These are phyloP conservation scores for Spizellomyces punctatus DNA, from an alignment of 192 early-diverging fungal genomes.

Conservation along the genomic window DNA sequence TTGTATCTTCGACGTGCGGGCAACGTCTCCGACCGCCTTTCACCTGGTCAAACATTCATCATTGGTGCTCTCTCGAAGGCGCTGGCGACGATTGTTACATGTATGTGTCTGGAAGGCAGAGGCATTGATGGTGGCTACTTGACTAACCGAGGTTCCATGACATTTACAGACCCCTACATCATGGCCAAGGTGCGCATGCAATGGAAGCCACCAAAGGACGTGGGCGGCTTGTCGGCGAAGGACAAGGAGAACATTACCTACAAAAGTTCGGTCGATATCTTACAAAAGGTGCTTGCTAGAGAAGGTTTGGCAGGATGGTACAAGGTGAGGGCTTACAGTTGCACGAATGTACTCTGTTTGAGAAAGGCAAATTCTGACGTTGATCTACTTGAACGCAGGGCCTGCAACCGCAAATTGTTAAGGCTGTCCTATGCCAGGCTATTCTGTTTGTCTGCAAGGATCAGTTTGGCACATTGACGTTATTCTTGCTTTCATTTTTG, in stretches of 20 bases:
- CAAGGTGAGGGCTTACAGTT: conserved; percentile 60
- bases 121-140: conserved; percentile 10
- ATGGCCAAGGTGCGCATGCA: conserved; percentile 99
- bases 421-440: conserved; percentile 99
- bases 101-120: conserved; percentile 21
- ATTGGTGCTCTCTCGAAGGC: conserved; percentile 94
- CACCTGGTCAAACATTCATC: conserved; percentile 84
- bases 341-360: too few species aligned
- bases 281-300: conserved; percentile 71
- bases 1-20: conserved; percentile 31
- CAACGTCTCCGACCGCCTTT: conserved; percentile 44
- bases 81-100: conserved; percentile 71
- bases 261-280: conserved; percentile 81
- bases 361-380: not conserved
- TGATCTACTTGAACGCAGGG: conserved; percentile 57
- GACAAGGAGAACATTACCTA: conserved; percentile 63
- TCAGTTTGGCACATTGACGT: conserved; percentile 75
- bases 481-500: conserved; percentile 56
- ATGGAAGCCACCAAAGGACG: conserved; percentile 55
- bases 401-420: conserved; percentile 95
- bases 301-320: conserved; percentile 94
- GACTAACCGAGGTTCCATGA: not conserved
- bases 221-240: conserved; percentile 44
- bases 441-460: conserved; percentile 96
- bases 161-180: conserved; percentile 88